These are phyloP conservation scores for Glarea lozoyensis DNA, from an alignment of 495 filamentous ascomycete genomes.

Conservation along the genomic window DNA sequence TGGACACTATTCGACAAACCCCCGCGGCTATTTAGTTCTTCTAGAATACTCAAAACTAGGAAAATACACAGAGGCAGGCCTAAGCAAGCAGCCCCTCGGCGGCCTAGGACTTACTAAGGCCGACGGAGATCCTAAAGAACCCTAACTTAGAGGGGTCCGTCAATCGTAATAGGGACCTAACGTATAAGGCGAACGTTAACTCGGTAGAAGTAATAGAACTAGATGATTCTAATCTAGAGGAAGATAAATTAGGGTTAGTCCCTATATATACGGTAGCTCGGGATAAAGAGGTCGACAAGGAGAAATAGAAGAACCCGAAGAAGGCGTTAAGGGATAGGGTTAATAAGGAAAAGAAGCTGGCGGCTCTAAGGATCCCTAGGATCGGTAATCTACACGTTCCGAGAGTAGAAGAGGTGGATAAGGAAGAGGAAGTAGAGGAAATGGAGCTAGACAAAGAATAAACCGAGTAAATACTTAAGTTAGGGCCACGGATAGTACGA, in stretches of 20 bases:
- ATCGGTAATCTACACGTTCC: not conserved
- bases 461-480: not conserved
- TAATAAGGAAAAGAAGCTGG: not conserved
- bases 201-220: not conserved
- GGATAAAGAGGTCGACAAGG: not conserved
- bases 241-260: not conserved
- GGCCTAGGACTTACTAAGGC: no score
- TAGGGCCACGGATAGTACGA: not conserved
- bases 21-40: no score
- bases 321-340: not conserved
- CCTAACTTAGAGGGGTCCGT: not conserved
- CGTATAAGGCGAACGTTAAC: not conserved
- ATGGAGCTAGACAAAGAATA: not conserved
- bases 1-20: no score
- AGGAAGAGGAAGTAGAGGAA: constrained; percentile 14
- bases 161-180: not conserved
- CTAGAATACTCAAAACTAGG: no score
- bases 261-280: not conserved
- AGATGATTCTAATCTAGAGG: not conserved
- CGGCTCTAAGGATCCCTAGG: not conserved
- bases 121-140: no score
- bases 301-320: not conserved
- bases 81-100: no score
- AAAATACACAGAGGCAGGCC: no score
- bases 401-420: constrained; percentile 8